Evolutionary conservation across 306 rosid species (phyloP).

Genomic region (Medicago truncatula): MtrunA17r5.0-ANR NC_053045.1:57464001-57464500

Average conservation of each 20-base stretch:
- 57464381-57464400: conserved; percentile 20
- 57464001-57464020: neutral
- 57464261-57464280: neutral
- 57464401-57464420: conserved; percentile 16
- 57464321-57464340: conserved; percentile 2
- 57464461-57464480: conserved; percentile 12
- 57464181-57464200: neutral
- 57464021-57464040: neutral
- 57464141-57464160: neutral
- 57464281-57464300: neutral
- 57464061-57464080: conserved; percentile 13
- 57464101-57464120: conserved; percentile 5
- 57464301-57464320: neutral
- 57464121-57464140: conserved; percentile 1
- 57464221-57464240: neutral
- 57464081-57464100: neutral
- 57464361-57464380: conserved; percentile 26
- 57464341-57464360: neutral
- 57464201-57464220: neutral
- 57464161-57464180: neutral
- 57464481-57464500: conserved; percentile 9
- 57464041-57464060: conserved; percentile 4
- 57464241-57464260: neutral
- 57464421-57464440: conserved; percentile 24
- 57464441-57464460: neutral